A percentile compares a stretch with the other conserved stretches of the same genome.
Evolutionary conservation across 2,329 filamentous ascomycete genomes (phyloP).

Genomic region (Calonectria leucothoes): DNA sequence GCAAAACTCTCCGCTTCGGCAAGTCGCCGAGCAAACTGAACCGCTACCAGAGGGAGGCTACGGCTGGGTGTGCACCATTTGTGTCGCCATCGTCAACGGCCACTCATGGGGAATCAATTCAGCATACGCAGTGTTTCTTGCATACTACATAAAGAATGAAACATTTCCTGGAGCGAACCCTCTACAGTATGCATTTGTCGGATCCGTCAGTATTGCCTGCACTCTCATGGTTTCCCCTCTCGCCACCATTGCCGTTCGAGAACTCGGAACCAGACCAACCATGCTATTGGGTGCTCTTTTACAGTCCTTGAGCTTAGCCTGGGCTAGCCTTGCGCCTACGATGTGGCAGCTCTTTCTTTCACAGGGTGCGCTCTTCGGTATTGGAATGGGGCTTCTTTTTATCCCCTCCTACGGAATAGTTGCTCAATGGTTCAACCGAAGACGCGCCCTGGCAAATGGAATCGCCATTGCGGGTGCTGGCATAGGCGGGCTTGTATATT

Average conservation of each 20-base stretch:
- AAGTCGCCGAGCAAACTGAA: not conserved
- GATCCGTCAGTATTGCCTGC: slow-evolving; percentile 64
- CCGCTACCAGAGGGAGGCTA: slow-evolving; percentile 62
- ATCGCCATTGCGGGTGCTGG: slow-evolving; percentile 66
- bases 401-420: slow-evolving; percentile 66
- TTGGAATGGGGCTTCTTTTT: slow-evolving; percentile 71
- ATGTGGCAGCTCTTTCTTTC: slow-evolving; percentile 72
- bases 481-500: slow-evolving; percentile 40
- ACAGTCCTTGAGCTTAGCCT: slow-evolving; percentile 62
- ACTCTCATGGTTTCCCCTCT: slow-evolving; percentile 55
- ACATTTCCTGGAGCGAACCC: slow-evolving; percentile 62
- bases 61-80: slow-evolving; percentile 50
- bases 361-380: slow-evolving; percentile 70
- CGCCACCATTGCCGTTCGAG: slow-evolving; percentile 39
- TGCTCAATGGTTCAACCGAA: slow-evolving; percentile 71
- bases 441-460: slow-evolving; percentile 68
- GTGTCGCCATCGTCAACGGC: slow-evolving; percentile 48
- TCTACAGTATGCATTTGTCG: slow-evolving; percentile 70
- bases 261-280: slow-evolving; percentile 46
- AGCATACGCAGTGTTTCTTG: slow-evolving; percentile 67
- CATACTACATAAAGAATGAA: slow-evolving; percentile 63
- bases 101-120: slow-evolving; percentile 55
- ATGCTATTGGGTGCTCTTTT: slow-evolving; percentile 66
- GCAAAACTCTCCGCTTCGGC: not conserved
- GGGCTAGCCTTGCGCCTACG: slow-evolving; percentile 61